A percentile compares a stretch with the other conserved stretches of the same genome.
Evolutionary conservation across 352 stramenopile genomes (phyloP).

Genomic region (Phytopythium montanum): DNA sequence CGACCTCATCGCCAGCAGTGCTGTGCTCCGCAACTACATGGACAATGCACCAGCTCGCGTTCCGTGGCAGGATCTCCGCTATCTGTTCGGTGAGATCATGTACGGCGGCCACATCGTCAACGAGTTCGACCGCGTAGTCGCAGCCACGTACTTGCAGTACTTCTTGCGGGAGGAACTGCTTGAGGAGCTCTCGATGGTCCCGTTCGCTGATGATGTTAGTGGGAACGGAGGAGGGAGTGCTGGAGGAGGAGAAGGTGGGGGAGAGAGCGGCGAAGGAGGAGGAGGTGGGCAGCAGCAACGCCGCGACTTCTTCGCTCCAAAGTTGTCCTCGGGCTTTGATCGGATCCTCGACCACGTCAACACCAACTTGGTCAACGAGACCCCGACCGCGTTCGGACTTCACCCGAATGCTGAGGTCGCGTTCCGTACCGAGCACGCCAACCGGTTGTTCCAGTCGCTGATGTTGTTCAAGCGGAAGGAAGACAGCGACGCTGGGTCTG

Average conservation of each 20-base stretch:
- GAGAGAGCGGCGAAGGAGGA: constrained; percentile 20
- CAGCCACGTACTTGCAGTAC: constrained; percentile 81
- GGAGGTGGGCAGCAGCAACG: constrained; percentile 26
- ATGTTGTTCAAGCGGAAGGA: constrained; percentile 64
- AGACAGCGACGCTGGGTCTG: constrained; percentile 12
- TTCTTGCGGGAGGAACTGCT: constrained; percentile 88
- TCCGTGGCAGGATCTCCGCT: constrained; percentile 88
- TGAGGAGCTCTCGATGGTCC: constrained; percentile 88
- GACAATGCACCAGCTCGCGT: constrained; percentile 86
- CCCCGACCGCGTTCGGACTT: constrained; percentile 86
- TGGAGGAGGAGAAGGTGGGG: constrained; percentile 13
- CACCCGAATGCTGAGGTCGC: constrained; percentile 93
- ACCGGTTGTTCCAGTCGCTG: constrained; percentile 74
- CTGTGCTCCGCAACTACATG: constrained; percentile 91
- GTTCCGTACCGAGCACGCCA: constrained; percentile 85
- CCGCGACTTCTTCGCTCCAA: constrained; percentile 68
- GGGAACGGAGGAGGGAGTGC: constrained; percentile 7
- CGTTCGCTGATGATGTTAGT: constrained; percentile 66
- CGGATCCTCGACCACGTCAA: constrained; percentile 90
- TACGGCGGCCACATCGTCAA: constrained; percentile 89
- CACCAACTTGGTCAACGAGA: constrained; percentile 69
- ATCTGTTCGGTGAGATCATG: constrained; percentile 89
- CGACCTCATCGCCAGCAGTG: constrained; percentile 81
- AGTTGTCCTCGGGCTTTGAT: constrained; percentile 67
- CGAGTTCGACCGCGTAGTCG: constrained; percentile 76